Conservation (phyloP, 768 basidiomycete genomes). For the Russula earlei region DNA sequence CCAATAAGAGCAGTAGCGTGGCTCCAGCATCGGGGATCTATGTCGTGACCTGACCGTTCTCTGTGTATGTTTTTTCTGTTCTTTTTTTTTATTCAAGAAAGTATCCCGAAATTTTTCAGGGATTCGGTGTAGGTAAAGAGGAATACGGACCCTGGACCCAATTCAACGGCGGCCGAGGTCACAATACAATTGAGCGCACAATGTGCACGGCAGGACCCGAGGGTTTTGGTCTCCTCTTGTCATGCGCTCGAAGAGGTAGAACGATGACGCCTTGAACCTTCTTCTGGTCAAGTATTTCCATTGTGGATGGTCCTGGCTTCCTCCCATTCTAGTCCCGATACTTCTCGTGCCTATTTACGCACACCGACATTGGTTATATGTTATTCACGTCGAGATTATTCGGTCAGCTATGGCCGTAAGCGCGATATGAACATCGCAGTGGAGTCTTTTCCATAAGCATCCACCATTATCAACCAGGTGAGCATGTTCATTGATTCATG, state of each 20-base stretch:
- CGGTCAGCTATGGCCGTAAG: neutral
- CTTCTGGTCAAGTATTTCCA: neutral
- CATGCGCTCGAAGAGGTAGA: neutral
- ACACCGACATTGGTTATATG: neutral
- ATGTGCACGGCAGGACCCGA: neutral
- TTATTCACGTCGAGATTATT: neutral
- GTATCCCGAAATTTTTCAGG: neutral
- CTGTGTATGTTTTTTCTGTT: neutral
- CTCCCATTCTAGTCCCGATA: neutral
- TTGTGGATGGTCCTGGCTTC: neutral
- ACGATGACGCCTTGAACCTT: neutral
- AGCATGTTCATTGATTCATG: neutral
- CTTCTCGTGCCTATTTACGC: neutral
- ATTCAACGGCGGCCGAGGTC: neutral
- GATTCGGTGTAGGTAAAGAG: neutral
- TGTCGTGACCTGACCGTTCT: neutral
- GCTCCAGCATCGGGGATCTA: neutral
- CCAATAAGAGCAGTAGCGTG: constrained; percentile 25
- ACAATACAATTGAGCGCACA: neutral
- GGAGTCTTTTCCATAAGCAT: neutral
- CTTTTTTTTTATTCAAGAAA: neutral
- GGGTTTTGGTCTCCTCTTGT: neutral
- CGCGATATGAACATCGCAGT: neutral
- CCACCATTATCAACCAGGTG: neutral
- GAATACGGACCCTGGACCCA: neutral